These are phyloP conservation scores for Penicillium sp. DNA, from an alignment of 2,329 filamentous ascomycete genomes.

Conservation along the genomic window DNA sequence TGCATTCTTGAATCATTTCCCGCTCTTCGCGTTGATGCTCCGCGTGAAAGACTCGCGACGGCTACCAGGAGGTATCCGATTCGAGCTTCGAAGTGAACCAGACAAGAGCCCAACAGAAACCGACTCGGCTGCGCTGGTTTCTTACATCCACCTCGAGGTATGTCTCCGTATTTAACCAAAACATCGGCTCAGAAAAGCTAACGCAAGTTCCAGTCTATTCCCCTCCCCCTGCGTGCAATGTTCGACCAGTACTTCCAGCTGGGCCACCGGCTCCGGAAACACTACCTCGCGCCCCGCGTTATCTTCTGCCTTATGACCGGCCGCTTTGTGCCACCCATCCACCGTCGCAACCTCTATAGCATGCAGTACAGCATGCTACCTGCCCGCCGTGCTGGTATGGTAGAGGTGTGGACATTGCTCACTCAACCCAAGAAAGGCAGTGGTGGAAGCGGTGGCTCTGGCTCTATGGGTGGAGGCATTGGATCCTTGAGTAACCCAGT, in stretches of 20 bases:
- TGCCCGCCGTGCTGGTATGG: constrained; percentile 65
- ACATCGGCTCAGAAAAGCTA: constrained; percentile 3
- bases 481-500: constrained; percentile 22
- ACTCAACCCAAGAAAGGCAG: constrained; percentile 40
- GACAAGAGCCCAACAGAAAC: constrained; percentile 31
- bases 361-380: constrained; percentile 98
- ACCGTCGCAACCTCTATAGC: constrained; percentile 87
- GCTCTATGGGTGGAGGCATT: constrained; percentile 21
- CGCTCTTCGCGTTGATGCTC: constrained; percentile 92
- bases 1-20: constrained; percentile 93
- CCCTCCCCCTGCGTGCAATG: constrained; percentile 82
- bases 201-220: constrained; percentile 58
- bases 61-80: constrained; percentile 83
- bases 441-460: constrained; percentile 19
- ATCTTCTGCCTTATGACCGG: constrained; percentile 81
- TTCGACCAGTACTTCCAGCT: constrained; percentile 97
- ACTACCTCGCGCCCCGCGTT: constrained; percentile 84
- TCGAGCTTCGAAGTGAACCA: constrained; percentile 73
- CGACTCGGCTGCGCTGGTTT: constrained; percentile 51
- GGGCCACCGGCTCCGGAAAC: constrained; percentile 80
- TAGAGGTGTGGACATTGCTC: constrained; percentile 74
- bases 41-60: constrained; percentile 84
- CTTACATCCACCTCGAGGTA: constrained; percentile 80
- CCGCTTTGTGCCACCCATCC: constrained; percentile 87
- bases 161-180: constrained; percentile 9